A percentile compares a stretch with the other conserved stretches of the same genome.
phyloP scores from a whole-genome alignment of 106 monocot species.

The Acorus calamus region DNA sequence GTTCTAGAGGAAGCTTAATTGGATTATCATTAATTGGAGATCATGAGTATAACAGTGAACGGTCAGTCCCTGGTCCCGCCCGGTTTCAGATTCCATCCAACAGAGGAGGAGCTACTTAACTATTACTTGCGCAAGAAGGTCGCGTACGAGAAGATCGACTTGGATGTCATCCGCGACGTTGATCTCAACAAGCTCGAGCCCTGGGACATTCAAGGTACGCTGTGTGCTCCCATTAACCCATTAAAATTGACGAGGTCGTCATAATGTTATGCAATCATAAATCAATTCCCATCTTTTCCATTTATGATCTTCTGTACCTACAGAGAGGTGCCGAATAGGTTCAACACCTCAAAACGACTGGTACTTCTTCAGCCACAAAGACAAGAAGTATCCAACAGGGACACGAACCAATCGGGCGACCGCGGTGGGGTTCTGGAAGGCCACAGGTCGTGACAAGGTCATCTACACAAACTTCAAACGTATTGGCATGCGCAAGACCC shows the following conservation, averaged over 20 bases:
- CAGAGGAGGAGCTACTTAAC: conserved; percentile 87
- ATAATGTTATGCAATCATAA: too few species aligned
- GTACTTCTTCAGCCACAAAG: conserved; percentile 99
- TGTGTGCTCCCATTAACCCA: not conserved
- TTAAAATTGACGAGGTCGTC: too few species aligned
- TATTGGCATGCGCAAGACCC: conserved; percentile 95
- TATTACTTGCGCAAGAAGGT: conserved; percentile 89
- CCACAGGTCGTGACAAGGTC: conserved; percentile 89
- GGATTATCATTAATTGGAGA: not conserved
- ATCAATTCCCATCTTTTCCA: too few species aligned
- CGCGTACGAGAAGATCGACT: conserved; percentile 63
- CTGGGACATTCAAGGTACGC: conserved; percentile 86
- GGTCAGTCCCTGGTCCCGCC: conserved; percentile 83
- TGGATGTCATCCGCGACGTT: conserved; percentile 82
- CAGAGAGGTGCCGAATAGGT: conserved; percentile 89
- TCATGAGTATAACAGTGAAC: conserved; percentile 84
- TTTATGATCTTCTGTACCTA: not conserved
- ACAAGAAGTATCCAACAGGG: conserved; percentile 96
- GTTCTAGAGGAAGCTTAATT: too few species aligned
- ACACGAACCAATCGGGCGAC: conserved; percentile 90
- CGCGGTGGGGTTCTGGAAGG: conserved; percentile 96
- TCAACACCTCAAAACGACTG: conserved; percentile 94
- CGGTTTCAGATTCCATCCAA: conserved; percentile 93
- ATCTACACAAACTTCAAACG: conserved; percentile 57
- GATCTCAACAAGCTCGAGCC: conserved; percentile 98